These are phyloP conservation scores for Mollisiaceae sp. DNA, from an alignment of 2,329 filamentous ascomycete species.

Conservation along the genomic window DNA sequence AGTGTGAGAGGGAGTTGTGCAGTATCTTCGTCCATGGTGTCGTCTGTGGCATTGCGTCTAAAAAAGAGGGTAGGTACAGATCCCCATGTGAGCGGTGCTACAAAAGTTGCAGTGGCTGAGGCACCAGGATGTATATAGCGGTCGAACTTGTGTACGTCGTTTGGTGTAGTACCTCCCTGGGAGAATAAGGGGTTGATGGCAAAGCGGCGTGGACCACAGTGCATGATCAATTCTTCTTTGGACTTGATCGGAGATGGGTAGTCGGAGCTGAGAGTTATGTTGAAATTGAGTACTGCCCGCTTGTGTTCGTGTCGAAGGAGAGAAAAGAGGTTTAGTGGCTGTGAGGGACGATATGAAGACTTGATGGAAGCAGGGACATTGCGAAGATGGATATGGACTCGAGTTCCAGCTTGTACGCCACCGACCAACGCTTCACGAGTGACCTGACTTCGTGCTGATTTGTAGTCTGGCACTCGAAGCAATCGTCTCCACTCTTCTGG, in stretches of 20 bases:
- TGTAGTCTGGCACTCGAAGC: slow-evolving; percentile 88
- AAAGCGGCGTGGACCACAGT: slow-evolving; percentile 87
- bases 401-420: slow-evolving; percentile 81
- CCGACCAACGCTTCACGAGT: slow-evolving; percentile 86
- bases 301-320: slow-evolving; percentile 95
- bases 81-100: slow-evolving; percentile 91
- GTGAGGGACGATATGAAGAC: slow-evolving; percentile 55
- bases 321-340: slow-evolving; percentile 79
- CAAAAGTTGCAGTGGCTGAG: slow-evolving; percentile 86
- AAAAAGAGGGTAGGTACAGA: slow-evolving; percentile 90
- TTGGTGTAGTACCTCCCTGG: slow-evolving; percentile 84
- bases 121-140: slow-evolving; percentile 90
- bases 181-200: slow-evolving; percentile 92
- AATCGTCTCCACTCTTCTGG: slow-evolving; percentile 89
- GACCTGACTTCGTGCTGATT: slow-evolving; percentile 76
- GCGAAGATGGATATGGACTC: slow-evolving; percentile 79
- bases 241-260: slow-evolving; percentile 79
- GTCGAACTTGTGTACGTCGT: slow-evolving; percentile 97
- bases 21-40: slow-evolving; percentile 50
- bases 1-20: slow-evolving; percentile 65
- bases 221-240: slow-evolving; percentile 90
- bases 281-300: slow-evolving; percentile 85
- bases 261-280: slow-evolving; percentile 83
- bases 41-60: slow-evolving; percentile 59
- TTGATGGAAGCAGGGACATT: slow-evolving; percentile 61